These are phyloP conservation scores for Carex parvula DNA, from an alignment of 176 grass and related monocot genomes.

Conservation along the genomic window DNA sequence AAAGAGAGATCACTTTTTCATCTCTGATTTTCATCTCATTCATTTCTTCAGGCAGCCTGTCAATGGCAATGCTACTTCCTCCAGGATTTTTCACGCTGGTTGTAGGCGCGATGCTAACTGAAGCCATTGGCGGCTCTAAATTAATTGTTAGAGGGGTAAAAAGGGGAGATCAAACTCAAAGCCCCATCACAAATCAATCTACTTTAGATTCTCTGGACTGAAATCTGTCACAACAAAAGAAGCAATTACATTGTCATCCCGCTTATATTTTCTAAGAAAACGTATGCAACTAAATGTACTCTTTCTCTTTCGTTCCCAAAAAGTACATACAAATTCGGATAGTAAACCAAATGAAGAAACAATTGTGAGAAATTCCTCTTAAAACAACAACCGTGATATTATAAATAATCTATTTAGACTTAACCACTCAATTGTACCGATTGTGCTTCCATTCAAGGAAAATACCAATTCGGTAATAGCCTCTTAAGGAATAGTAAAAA, in stretches of 20 bases:
- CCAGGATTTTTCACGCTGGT: conserved; percentile 39
- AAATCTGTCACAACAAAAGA: neutral
- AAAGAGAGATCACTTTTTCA: conserved; percentile 39
- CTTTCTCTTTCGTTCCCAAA: neutral
- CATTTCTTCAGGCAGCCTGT: conserved; percentile 60
- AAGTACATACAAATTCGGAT: neutral
- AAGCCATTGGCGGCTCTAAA: conserved; percentile 37
- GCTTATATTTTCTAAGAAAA: neutral
- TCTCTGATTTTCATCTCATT: conserved; percentile 70
- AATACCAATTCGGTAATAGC: conserved; percentile 1
- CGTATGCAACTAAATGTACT: neutral
- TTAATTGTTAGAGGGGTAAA: neutral
- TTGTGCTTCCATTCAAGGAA: neutral
- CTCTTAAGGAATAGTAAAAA: neutral
- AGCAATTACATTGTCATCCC: neutral
- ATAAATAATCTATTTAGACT: neutral
- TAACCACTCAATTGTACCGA: neutral
- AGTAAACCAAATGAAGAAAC: neutral
- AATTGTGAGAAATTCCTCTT: neutral
- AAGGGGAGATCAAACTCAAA: conserved; percentile 1
- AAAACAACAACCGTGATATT: neutral
- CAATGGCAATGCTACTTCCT: conserved; percentile 37
- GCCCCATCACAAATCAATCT: conserved; percentile 3
- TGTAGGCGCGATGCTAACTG: conserved; percentile 31
- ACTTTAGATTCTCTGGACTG: neutral